These are phyloP conservation scores for Ascodesmis nigricans DNA, from an alignment of 495 filamentous ascomycete species.

Conservation along the genomic window DNA sequence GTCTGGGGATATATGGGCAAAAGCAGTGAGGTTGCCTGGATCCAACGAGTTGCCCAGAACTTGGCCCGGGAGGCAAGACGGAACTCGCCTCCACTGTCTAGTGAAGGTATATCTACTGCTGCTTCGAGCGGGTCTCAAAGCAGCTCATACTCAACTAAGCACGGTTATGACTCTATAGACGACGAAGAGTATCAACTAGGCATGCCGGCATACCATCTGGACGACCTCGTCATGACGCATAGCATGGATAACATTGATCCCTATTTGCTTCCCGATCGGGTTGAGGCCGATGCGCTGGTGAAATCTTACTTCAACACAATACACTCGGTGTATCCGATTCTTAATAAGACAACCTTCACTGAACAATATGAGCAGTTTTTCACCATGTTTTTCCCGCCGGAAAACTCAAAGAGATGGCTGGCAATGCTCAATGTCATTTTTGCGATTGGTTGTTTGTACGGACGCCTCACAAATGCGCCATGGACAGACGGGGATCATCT, in stretches of 20 bases:
- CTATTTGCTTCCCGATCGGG: constrained; percentile 29
- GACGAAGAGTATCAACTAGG: constrained; percentile 19
- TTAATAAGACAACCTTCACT: constrained; percentile 33
- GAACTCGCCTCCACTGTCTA: constrained; percentile 20
- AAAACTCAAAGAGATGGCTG: constrained; percentile 29
- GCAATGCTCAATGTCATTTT: constrained; percentile 42
- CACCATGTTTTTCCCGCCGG: constrained; percentile 26
- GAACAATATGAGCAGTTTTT: constrained; percentile 14
- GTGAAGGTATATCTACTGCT: constrained; percentile 16
- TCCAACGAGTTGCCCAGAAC: constrained; percentile 25
- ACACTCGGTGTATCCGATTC: constrained; percentile 38
- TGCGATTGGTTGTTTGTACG: constrained; percentile 35
- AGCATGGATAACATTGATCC: constrained; percentile 26
- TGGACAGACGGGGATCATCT: constrained; percentile 29
- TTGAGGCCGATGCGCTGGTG: constrained; percentile 32
- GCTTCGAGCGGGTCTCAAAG: constrained; percentile 12
- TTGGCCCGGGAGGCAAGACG: constrained; percentile 12
- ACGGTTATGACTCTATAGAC: constrained; percentile 16
- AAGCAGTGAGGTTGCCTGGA: constrained; percentile 38
- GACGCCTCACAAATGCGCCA: constrained; percentile 26
- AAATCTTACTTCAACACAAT: constrained; percentile 36
- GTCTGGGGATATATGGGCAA: constrained; percentile 38
- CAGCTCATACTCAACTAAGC: constrained; percentile 22
- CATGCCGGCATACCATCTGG: constrained; percentile 30
- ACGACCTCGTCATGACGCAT: constrained; percentile 28